These are phyloP conservation scores for Apium graveolens DNA, from an alignment of 129 eudicot species.

Conservation along the genomic window DNA sequence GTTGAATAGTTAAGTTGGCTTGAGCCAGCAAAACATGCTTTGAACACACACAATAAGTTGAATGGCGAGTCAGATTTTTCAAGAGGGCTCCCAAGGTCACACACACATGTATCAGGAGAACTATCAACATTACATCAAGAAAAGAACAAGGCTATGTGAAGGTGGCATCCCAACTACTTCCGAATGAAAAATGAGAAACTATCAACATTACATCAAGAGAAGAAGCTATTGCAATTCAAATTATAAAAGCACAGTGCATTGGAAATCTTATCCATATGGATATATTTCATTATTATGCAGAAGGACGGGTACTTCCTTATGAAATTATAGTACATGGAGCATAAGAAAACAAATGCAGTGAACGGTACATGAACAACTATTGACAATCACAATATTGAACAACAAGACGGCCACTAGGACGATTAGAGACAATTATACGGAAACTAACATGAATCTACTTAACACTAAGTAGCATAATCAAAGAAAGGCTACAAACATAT, in stretches of 20 bases:
- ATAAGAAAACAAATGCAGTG: not conserved
- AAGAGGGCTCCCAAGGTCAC: too few relatives aligned
- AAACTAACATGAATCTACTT: not conserved
- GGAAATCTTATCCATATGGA: too few relatives aligned
- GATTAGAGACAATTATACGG: not conserved
- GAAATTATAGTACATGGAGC: not conserved
- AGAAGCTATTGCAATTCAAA: not conserved
- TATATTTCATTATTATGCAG: too few relatives aligned
- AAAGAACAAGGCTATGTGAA: too few relatives aligned
- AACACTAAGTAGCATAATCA: not conserved
- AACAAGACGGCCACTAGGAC: not conserved
- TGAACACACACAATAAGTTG: too few relatives aligned
- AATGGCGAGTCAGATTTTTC: too few relatives aligned
- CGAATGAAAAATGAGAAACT: not conserved
- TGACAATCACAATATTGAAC: slow-evolving; percentile 9
- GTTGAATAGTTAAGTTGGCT: too few relatives aligned
- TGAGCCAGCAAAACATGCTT: too few relatives aligned
- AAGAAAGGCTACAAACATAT: not conserved
- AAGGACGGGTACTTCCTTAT: not conserved
- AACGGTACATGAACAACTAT: not conserved
- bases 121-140: too few relatives aligned
- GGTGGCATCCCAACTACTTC: not conserved
- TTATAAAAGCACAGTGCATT: too few relatives aligned
- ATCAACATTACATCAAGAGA: not conserved
- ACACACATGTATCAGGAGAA: too few relatives aligned